A percentile compares a stretch with the other conserved stretches of the same genome.
Evolutionary conservation across 2,329 filamentous ascomycete genomes (phyloP).

Genomic region (Penicillium concentricum): DNA sequence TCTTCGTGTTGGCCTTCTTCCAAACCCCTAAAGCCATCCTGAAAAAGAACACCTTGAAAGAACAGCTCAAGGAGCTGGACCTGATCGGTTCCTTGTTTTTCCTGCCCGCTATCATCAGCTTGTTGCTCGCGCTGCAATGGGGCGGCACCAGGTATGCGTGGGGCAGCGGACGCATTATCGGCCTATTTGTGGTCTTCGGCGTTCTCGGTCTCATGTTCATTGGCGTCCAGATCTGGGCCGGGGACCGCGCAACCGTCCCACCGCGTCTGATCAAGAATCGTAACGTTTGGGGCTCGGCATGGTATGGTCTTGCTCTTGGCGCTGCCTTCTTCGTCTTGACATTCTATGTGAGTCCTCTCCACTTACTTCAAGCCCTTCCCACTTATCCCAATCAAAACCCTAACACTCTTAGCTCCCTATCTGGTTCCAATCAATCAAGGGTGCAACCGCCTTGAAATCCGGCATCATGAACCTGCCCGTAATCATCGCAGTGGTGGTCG

Average conservation of each 20-base stretch:
- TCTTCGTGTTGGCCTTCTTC: constrained; percentile 36
- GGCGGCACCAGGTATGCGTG: constrained; percentile 48
- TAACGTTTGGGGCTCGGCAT: constrained; percentile 42
- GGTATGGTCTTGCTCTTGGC: constrained; percentile 45
- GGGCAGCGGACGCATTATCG: constrained; percentile 47
- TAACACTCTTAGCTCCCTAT: constrained; percentile 38
- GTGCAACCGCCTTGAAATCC: constrained; percentile 33
- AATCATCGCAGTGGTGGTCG: constrained; percentile 32
- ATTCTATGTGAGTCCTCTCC: constrained; percentile 40
- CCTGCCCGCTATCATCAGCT: constrained; percentile 45
- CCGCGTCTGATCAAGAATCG: constrained; percentile 46
- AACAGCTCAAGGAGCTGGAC: constrained; percentile 38
- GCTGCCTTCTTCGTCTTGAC: constrained; percentile 45
- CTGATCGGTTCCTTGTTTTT: constrained; percentile 47
- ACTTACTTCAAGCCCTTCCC: not conserved
- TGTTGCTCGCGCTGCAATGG: constrained; percentile 52
- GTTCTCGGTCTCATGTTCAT: constrained; percentile 47
- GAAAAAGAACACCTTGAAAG: constrained; percentile 21
- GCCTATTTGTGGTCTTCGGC: constrained; percentile 52
- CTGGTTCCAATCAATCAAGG: constrained; percentile 45
- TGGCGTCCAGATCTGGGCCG: constrained; percentile 36
- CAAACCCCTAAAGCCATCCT: constrained; percentile 27
- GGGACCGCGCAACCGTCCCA: constrained; percentile 47
- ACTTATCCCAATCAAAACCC: not conserved
- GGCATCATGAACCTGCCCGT: constrained; percentile 41